Evolutionary conservation across 2,329 filamentous ascomycete genomes (phyloP).

Genomic region (Alternaria sp.): DNA sequence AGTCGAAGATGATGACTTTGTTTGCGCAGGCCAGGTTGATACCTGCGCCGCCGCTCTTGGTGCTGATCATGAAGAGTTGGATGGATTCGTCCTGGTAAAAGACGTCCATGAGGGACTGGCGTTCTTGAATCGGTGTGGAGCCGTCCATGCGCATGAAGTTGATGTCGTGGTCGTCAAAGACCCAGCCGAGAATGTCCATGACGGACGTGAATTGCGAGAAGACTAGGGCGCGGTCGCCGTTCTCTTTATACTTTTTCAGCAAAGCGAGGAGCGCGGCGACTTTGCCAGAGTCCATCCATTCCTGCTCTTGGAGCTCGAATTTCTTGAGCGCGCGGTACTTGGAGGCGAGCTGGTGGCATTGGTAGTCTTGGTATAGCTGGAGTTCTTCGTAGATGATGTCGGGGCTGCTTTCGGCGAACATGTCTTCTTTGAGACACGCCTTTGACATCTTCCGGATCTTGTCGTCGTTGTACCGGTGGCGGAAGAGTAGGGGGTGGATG

Average conservation of each 20-base stretch:
- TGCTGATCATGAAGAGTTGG: constrained; percentile 90
- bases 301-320: constrained; percentile 64
- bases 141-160: constrained; percentile 87
- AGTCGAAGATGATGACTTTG: constrained; percentile 97
- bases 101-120: constrained; percentile 85
- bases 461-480: constrained; percentile 77
- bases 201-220: constrained; percentile 95
- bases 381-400: constrained; percentile 63
- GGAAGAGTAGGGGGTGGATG: constrained; percentile 87
- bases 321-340: constrained; percentile 61
- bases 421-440: constrained; percentile 74
- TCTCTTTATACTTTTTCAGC: constrained; percentile 72
- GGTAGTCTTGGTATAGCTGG: constrained; percentile 64
- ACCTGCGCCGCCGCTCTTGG: constrained; percentile 92
- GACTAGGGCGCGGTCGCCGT: constrained; percentile 85
- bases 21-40: constrained; percentile 96
- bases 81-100: constrained; percentile 80
- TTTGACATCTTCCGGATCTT: constrained; percentile 78
- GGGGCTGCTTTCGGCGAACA: constrained; percentile 57
- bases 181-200: constrained; percentile 86
- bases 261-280: constrained; percentile 80
- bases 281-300: constrained; percentile 81
- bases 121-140: constrained; percentile 77
- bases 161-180: constrained; percentile 75
- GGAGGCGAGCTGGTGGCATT: constrained; percentile 64